A percentile compares a stretch with the other conserved stretches of the same genome.
Evolutionary conservation across 192 early-diverging fungal species (phyloP).

Genomic region (Geosiphon pyriformis): DNA sequence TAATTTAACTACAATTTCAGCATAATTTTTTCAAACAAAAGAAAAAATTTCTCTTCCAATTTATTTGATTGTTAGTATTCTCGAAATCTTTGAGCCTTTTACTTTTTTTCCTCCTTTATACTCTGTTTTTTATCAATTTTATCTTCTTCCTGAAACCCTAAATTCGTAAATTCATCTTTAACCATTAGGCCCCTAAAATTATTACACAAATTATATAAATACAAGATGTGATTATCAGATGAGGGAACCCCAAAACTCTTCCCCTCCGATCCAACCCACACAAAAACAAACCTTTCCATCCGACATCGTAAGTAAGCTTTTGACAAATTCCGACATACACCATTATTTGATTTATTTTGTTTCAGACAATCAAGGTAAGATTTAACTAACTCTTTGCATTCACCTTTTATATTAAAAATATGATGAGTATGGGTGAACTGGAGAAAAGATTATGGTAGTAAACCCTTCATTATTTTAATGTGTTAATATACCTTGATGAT

Average conservation of each 20-base stretch:
- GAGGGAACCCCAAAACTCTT: slow-evolving; percentile 2
- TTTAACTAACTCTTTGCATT: slow-evolving; percentile 77
- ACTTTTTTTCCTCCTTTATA: no score
- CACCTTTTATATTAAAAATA: slow-evolving; percentile 40
- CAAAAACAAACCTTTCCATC: slow-evolving; percentile 72
- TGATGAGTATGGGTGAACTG: no score
- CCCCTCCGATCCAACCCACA: neutral
- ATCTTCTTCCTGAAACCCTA: slow-evolving; percentile 58
- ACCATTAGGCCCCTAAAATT: slow-evolving; percentile 58
- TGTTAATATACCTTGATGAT: slow-evolving; percentile 59
- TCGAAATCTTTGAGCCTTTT: no score
- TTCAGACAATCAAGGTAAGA: slow-evolving; percentile 76
- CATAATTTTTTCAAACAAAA: no score
- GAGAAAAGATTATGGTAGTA: neutral
- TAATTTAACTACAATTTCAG: no score
- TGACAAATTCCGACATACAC: slow-evolving; percentile 64
- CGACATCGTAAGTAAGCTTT: slow-evolving; percentile 83
- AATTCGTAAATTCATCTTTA: slow-evolving; percentile 57
- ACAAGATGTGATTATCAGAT: neutral
- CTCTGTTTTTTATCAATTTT: slow-evolving; percentile 4
- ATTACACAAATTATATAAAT: slow-evolving; percentile 19
- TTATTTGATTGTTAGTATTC: no score
- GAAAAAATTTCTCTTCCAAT: no score
- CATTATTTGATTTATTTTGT: slow-evolving; percentile 62
- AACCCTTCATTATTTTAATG: neutral